A percentile compares a stretch with the other conserved stretches of the same genome.
These are phyloP conservation scores for Vitellaria paradoxa DNA, from an alignment of 179 eudicot species.

Conservation along the genomic window DNA sequence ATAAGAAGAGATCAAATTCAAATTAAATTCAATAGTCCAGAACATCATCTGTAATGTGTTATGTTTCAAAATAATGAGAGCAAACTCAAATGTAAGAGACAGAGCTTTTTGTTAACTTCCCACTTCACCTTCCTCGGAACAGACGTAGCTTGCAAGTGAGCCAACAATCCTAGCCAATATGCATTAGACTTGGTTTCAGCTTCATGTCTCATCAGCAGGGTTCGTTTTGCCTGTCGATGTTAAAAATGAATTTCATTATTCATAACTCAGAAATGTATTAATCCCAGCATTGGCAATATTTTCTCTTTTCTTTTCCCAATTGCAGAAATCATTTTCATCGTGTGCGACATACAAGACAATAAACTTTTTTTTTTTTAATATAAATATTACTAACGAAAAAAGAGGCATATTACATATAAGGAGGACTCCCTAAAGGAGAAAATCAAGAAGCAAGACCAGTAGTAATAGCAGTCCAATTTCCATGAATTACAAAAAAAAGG, in stretches of 20 bases:
- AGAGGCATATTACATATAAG: background rate
- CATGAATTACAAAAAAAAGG: no score
- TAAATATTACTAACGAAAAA: background rate
- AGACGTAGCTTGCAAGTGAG: constrained; percentile 90
- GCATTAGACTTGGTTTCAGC: constrained; percentile 97
- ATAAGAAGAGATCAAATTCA: background rate
- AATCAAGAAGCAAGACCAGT: no score
- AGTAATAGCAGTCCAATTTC: no score
- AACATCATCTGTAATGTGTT: background rate
- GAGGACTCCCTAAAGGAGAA: no score
- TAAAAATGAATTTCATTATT: background rate
- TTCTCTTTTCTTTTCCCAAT: background rate
- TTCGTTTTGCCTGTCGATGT: constrained; percentile 71
- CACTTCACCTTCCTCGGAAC: constrained; percentile 81
- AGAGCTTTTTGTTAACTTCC: constrained; percentile 9
- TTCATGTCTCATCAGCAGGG: constrained; percentile 94
- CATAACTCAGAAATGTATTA: background rate
- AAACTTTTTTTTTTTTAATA: background rate
- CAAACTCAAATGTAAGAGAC: background rate
- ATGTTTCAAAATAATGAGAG: background rate
- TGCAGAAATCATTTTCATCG: background rate
- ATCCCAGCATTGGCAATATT: background rate
- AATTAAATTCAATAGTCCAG: background rate
- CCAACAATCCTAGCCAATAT: constrained; percentile 94
- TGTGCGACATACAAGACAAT: background rate